Evolutionary conservation across 2,329 filamentous ascomycete species (phyloP), one percentile per base, ranked within the genome.

Genomic region (Talaromyces islandicus): DNA sequence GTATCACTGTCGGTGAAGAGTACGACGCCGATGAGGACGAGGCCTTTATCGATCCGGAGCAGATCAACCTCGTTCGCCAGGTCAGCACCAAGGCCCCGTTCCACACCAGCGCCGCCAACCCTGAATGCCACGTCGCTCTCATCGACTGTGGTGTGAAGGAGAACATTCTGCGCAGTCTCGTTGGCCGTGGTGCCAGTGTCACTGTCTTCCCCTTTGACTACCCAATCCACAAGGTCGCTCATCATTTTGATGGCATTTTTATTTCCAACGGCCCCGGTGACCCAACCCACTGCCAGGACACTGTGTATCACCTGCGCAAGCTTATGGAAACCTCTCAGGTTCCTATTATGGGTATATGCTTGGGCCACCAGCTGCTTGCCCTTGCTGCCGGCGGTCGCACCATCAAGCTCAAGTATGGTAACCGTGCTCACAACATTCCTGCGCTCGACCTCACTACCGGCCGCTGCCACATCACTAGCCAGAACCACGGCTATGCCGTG

Each of bases 71-170:
- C 65, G 94, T 97, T 69, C 91, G 91, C 77, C 90, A 90, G 70
- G 94, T 99, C 68, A 96, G 90, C 82, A 99, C 94, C 77, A 99
- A 99, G 82, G 90, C 92, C 65, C 94, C 94, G 48, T 99, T 97
- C 82, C 91, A 97, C 70, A 89, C 97, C 66, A 89, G 90, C 75
- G 92, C 92, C 56, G 85, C 87, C 32, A 85, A 88, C 66, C 91
- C 93, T 64, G 86, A 89, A 70, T 88, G 91, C 75, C 94, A 99
- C 79, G 86, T 99, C 68, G 94, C 93, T 61, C 84, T 99, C 67
- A 89, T 99, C 73, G 94, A 99, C 79, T 99, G 94, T 72, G 94
- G 94, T 81, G 94, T 97, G 68, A 99, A 99, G 75, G 94, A 99
- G 85, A 99, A 99, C 82, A 99, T 99, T 70, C 87, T 99, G 62